phyloP scores from a whole-genome alignment of 257 asterid species.

The Voacanga thouarsii region DNA sequence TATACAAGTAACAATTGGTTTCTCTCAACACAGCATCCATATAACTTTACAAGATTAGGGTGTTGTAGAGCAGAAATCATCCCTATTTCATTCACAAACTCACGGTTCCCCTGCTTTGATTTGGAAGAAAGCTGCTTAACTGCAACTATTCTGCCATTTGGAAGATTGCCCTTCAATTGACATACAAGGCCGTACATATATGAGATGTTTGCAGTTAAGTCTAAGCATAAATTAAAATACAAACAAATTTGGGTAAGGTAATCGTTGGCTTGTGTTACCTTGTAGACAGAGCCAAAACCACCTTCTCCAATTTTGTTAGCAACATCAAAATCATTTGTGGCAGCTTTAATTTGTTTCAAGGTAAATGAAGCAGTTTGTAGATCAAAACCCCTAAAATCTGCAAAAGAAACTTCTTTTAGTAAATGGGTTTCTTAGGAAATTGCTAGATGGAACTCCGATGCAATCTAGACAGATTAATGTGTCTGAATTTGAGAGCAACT shows the following conservation, averaged over 20 bases:
- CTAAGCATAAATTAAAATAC: not conserved
- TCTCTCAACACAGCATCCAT: not conserved
- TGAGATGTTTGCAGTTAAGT: not conserved
- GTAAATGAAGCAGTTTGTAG: not conserved
- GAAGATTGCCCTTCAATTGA: not conserved
- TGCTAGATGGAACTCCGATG: too few species aligned
- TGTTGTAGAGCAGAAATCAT: slow-evolving; percentile 4
- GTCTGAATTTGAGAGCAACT: too few species aligned
- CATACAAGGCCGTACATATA: not conserved
- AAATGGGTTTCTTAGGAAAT: not conserved
- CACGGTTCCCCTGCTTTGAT: slow-evolving; percentile 6
- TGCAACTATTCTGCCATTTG: not conserved
- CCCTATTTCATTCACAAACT: slow-evolving; percentile 2
- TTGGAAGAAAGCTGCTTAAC: slow-evolving; percentile 7
- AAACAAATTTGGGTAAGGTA: too few species aligned
- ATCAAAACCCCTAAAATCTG: not conserved
- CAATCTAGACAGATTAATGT: too few species aligned
- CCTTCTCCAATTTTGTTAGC: slow-evolving; percentile 12
- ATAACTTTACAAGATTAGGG: slow-evolving; percentile 9
- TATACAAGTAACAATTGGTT: not conserved
- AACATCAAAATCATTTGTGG: not conserved
- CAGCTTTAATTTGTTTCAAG: not conserved
- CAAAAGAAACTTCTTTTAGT: not conserved
- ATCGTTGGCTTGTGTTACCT: not conserved
- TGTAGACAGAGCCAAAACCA: slow-evolving; percentile 7